Conservation (phyloP, 2,329 filamentous ascomycete genomes). For the Cordyceps sp. region DNA sequence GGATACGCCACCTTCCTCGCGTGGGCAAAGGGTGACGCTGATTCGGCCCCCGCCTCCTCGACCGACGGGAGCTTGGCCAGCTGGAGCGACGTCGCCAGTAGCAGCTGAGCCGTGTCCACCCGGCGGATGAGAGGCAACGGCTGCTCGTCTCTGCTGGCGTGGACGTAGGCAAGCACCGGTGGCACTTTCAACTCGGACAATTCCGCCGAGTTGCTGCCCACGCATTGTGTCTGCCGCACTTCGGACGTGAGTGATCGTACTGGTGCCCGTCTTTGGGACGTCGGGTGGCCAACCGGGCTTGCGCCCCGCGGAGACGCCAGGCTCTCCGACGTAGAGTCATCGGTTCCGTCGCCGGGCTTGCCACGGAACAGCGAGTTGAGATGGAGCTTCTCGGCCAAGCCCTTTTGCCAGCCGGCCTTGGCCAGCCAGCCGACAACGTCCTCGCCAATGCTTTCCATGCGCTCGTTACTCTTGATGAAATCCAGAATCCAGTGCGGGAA, state of each 20-base stretch:
- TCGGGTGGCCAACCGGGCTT: conserved; percentile 7
- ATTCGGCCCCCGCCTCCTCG: conserved; percentile 40
- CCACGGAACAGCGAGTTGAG: conserved; percentile 42
- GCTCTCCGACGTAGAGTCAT: conserved; percentile 14
- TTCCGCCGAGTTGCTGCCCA: no score
- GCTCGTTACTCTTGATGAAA: conserved; percentile 63
- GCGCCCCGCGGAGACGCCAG: conserved; percentile 10
- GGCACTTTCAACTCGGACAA: conserved; percentile 39
- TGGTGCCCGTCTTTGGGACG: background rate
- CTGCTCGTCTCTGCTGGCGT: conserved; percentile 32
- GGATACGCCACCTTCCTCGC: conserved; percentile 67
- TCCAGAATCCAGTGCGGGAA: conserved; percentile 85
- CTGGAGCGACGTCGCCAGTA: conserved; percentile 68
- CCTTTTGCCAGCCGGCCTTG: conserved; percentile 80
- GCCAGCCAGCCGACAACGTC: conserved; percentile 93
- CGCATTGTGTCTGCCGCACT: background rate
- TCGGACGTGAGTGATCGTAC: background rate
- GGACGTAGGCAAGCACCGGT: conserved; percentile 68
- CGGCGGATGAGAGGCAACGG: conserved; percentile 58
- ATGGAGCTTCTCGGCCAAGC: conserved; percentile 61
- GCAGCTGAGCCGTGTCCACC: conserved; percentile 71
- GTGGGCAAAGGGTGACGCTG: conserved; percentile 61
- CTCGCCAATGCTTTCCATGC: conserved; percentile 75
- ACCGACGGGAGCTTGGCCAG: conserved; percentile 69
- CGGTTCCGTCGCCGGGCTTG: conserved; percentile 21